Conservation (phyloP, 176 grass and related monocot genomes). For the Oryza longistaminata region DNA sequence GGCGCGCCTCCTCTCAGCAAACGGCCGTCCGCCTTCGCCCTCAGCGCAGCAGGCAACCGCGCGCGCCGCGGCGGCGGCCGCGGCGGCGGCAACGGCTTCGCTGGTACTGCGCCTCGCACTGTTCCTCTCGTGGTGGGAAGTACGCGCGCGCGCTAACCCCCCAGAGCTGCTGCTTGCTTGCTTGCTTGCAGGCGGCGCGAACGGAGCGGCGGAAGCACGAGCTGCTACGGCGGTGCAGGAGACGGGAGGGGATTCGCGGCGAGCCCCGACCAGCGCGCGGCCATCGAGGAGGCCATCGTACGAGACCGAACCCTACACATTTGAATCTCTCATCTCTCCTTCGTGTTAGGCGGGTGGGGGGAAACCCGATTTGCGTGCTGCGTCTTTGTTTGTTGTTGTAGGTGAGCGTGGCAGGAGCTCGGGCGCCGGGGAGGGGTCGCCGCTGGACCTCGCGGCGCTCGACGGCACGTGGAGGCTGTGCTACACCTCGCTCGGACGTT, state of each 20-base stretch:
- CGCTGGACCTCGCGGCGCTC: conserved; percentile 65
- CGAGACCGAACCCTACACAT: background rate
- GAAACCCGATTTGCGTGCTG: background rate
- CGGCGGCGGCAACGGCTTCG: conserved; percentile 5
- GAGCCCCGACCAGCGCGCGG: conserved; percentile 71
- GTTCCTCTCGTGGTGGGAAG: background rate
- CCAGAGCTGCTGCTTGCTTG: too few species aligned
- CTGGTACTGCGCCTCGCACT: background rate
- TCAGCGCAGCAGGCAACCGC: background rate
- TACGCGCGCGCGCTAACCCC: too few species aligned
- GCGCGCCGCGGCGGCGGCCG: too few species aligned
- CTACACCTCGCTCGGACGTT: conserved; percentile 87
- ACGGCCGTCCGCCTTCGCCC: background rate
- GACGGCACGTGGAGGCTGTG: conserved; percentile 94
- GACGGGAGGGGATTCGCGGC: conserved; percentile 64
- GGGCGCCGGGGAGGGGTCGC: conserved; percentile 48
- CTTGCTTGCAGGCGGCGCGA: conserved; percentile 28
- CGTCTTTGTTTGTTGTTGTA: conserved; percentile 37
- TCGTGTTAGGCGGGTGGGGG: too few species aligned
- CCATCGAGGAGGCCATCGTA: conserved; percentile 87
- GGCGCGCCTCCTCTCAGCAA: too few species aligned
- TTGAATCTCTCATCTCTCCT: background rate
- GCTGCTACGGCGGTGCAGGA: conserved; percentile 82
- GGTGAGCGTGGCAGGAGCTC: conserved; percentile 82
- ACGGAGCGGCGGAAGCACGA: conserved; percentile 70